These are phyloP conservation scores for Tetragonia tetragonoides DNA, from an alignment of 148 eudicot genomes.

Conservation along the genomic window DNA sequence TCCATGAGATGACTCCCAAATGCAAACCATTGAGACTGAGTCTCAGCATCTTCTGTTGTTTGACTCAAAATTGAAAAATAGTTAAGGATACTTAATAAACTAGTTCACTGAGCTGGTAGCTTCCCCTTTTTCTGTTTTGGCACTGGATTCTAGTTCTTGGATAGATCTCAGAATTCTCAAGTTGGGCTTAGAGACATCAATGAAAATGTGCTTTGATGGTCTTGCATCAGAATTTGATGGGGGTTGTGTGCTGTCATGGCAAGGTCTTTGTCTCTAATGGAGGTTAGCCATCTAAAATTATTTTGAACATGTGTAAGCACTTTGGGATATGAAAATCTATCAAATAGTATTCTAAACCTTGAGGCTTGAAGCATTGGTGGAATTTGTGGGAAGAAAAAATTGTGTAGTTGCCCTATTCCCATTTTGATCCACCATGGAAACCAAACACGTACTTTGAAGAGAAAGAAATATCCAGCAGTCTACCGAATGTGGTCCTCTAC, in stretches of 20 bases:
- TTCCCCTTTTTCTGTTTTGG: background rate
- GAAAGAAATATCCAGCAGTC: background rate
- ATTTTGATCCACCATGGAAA: too few relatives aligned
- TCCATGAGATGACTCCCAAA: background rate
- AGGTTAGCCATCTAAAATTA: too few relatives aligned
- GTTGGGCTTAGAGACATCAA: background rate
- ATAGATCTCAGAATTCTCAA: background rate
- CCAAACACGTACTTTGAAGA: too few relatives aligned
- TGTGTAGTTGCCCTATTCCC: too few relatives aligned
- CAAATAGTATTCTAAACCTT: too few relatives aligned
- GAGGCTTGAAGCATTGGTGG: too few relatives aligned
- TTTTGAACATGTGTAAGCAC: too few relatives aligned
- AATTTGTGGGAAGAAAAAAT: too few relatives aligned
- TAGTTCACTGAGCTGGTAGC: background rate
- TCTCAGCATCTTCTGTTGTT: background rate
- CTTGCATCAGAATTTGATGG: background rate
- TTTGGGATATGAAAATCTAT: too few relatives aligned
- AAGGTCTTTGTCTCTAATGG: too few relatives aligned
- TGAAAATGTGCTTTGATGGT: background rate
- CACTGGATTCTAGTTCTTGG: background rate
- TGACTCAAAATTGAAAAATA: too few relatives aligned
- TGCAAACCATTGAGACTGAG: background rate
- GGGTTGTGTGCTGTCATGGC: background rate
- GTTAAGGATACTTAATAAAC: background rate
- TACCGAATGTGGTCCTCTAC: background rate